Percentiles rank a stretch among this genome's conserved stretches.
Conservation (phyloP, 2,329 filamentous ascomycete species). For the Colletotrichum camelliae region DNA sequence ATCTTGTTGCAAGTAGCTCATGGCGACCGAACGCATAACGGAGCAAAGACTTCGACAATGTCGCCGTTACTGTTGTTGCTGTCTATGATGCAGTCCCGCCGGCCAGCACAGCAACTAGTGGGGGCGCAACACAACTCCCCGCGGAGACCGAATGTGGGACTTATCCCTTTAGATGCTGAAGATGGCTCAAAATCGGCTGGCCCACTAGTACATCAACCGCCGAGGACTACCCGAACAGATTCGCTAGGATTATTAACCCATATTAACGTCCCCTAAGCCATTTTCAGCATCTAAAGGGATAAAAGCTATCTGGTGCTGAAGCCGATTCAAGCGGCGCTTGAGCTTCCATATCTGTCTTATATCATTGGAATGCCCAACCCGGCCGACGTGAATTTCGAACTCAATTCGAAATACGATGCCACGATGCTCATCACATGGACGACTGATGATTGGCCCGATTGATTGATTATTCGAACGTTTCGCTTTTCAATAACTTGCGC, state of each 20-base stretch:
- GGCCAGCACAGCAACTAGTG: neutral
- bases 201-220: no score
- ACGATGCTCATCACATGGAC: fast-evolving
- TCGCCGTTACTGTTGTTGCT: neutral
- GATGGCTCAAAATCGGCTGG: no score
- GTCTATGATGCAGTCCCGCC: neutral
- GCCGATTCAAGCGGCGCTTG: neutral
- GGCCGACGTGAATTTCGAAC: neutral
- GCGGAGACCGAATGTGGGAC: neutral
- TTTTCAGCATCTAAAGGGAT: no score
- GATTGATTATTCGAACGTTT: neutral
- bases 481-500: neutral
- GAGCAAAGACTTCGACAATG: neutral
- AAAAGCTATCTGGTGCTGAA: neutral
- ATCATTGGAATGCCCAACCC: fast-evolving
- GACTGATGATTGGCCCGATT: fast-evolving
- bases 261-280: no score
- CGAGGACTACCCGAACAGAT: no score
- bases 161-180: no score
- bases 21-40: neutral
- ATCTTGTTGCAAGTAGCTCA: fast-evolving
- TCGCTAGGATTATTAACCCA: no score
- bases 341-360: neutral
- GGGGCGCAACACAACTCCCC: neutral
- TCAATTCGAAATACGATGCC: neutral